Percentiles rank a stretch among this genome's conserved stretches.
phyloP scores from a whole-genome alignment of 225 moss, liverwort and hornwort genomes.

The Sphagnum tenellum region DNA sequence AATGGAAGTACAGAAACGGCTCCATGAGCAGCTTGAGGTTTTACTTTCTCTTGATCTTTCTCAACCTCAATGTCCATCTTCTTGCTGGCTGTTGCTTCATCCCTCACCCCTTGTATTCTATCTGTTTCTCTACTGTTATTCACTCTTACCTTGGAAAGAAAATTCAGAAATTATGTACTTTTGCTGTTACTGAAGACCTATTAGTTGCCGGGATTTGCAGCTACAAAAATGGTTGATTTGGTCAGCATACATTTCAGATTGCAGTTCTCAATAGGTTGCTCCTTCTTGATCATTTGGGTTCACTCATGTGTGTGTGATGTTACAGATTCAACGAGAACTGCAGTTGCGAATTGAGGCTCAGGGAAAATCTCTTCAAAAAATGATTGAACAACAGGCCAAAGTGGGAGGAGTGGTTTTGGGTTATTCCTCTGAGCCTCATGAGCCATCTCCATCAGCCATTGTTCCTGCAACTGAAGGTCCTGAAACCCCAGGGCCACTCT shows the following conservation, averaged over 20 bases:
- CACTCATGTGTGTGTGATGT: no score
- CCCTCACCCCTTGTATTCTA: not conserved
- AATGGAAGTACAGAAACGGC: constrained; percentile 87
- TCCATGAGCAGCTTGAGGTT: constrained; percentile 98
- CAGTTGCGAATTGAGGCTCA: constrained; percentile 77
- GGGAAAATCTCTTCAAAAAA: constrained; percentile 1
- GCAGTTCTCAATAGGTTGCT: no score
- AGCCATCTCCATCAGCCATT: no score
- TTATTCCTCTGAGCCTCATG: not conserved
- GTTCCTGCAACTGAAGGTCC: no score
- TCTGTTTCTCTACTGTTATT: not conserved
- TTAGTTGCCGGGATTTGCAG: no score
- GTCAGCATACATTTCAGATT: not conserved
- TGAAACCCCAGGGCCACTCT: no score
- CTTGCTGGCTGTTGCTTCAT: no score
- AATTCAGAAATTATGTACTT: no score
- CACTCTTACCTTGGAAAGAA: no score
- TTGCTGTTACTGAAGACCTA: no score
- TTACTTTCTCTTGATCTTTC: not conserved
- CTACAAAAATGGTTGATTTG: not conserved
- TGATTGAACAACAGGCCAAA: constrained; percentile 83
- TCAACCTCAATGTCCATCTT: no score
- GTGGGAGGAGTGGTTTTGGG: constrained; percentile 23
- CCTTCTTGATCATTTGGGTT: no score
- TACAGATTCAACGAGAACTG: constrained; percentile 77